Evolutionary conservation across 352 stramenopile genomes (phyloP), one percentile per base, ranked within the genome.

Genomic region (Phytophthora capsici): DNA sequence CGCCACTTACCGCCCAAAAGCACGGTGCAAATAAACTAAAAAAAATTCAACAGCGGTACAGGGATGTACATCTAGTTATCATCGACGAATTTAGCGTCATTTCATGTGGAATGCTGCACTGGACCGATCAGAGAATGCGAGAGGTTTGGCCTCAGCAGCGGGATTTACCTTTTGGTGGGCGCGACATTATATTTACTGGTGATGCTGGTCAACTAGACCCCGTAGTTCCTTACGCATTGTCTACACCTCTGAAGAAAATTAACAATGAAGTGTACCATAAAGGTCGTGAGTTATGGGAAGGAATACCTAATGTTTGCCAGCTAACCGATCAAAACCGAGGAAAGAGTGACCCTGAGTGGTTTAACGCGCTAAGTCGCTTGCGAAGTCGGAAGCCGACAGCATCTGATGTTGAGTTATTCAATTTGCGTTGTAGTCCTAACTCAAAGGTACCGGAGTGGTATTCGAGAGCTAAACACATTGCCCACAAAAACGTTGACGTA

Each of bases 81-180:
- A 37, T 52, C 26, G 43, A 61, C 43, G 43, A 61, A 19, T 43
- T 61, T 14, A 53, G 30, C 7, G 16, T 34, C 1, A 50, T 52
- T 14, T 47, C 19, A 10, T 61, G 22, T 19, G 43, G 43, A 7
- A 61, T 53, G 41, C 7, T 61, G 1, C 36, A 61, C 4, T 61
- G 53, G 53, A 61, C 53, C 25, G 53, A 61, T 20, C 38, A 36
- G 14, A 14, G 53, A 19, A 53, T 47, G 53, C 19, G 28, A 17
- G 41, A 47, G 28, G 53, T 61, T 17, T 61, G 53, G 53, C 53
- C 43, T 26, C 6, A 28, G 7, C 19, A 46, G 6, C 47, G 26
- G 0, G 13, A 57, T 5, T 6, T 23, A 8, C 23, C 26, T 1
- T 57, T 57, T 9, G 50, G 50, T 4, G 37, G 53, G 4, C 40